Evolutionary conservation across 148 eudicot genomes (phyloP).

Genomic region (Spergularia marina): DNA sequence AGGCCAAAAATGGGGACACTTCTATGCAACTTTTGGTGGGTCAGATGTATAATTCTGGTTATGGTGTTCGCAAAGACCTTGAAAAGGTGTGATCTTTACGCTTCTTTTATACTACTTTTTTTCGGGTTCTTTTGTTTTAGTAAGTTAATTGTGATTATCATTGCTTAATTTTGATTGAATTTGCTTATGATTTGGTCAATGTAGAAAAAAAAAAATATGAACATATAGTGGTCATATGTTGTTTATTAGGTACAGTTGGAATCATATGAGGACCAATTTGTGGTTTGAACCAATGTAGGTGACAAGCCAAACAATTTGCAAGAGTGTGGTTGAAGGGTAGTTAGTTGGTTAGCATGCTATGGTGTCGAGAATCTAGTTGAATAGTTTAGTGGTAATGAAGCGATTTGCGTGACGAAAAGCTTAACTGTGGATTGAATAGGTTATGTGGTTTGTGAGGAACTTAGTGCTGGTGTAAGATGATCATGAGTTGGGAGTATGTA

Average conservation of each 20-base stretch:
- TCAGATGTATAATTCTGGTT: conserved; percentile 80
- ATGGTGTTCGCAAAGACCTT: conserved; percentile 55
- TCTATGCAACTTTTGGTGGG: conserved; percentile 74
- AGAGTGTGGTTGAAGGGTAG: neutral
- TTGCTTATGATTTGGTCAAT: too few relatives aligned
- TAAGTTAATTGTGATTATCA: too few relatives aligned
- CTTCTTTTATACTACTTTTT: neutral
- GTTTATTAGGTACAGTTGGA: neutral
- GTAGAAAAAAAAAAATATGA: too few relatives aligned
- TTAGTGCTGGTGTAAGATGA: neutral
- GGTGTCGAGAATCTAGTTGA: neutral
- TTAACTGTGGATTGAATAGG: neutral
- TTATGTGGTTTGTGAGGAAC: too few relatives aligned
- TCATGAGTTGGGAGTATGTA: neutral
- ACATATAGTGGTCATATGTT: too few relatives aligned
- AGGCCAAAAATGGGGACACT: conserved; percentile 67
- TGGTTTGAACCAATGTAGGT: neutral
- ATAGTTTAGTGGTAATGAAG: neutral
- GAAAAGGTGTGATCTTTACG: conserved; percentile 41
- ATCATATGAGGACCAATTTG: neutral
- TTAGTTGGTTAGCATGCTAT: neutral
- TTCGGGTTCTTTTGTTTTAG: neutral
- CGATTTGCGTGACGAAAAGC: neutral
- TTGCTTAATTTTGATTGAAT: too few relatives aligned
- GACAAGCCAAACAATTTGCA: neutral